phyloP scores from a whole-genome alignment of 140 eudicot genomes.

The Erigeron philadelphicus region DNA sequence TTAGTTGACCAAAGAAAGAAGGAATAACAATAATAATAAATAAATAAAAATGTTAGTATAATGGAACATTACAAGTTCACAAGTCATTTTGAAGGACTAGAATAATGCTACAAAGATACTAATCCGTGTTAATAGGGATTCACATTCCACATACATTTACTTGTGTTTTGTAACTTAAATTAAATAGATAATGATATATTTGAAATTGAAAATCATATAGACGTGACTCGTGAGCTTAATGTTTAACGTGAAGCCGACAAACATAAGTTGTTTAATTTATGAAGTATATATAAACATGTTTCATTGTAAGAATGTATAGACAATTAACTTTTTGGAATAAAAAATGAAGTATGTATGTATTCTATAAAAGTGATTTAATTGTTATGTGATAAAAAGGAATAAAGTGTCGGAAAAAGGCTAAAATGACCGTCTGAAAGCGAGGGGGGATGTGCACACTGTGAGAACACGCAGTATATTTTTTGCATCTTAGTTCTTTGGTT shows the following conservation, averaged over 20 bases:
- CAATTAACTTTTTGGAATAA: no score
- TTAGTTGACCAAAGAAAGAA: not conserved
- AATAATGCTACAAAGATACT: slow-evolving; percentile 19
- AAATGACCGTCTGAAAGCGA: not conserved
- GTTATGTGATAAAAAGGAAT: not conserved
- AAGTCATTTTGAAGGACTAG: slow-evolving; percentile 27
- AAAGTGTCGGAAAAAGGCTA: not conserved
- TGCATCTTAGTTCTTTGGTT: not conserved
- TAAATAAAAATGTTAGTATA: not conserved
- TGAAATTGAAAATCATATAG: no score
- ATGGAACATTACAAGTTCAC: slow-evolving; percentile 33
- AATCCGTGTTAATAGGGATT: slow-evolving; percentile 24
- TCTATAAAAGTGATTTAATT: no score
- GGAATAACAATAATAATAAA: not conserved
- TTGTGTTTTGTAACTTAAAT: not conserved
- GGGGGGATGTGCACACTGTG: slow-evolving; percentile 27
- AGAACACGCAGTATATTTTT: slow-evolving; percentile 15
- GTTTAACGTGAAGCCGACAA: no score
- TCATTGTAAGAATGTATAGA: no score
- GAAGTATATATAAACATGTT: no score
- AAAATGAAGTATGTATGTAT: no score
- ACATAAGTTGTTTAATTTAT: no score
- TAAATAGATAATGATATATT: no score
- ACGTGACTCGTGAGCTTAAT: no score
- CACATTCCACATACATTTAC: not conserved